Base-by-base conservation (phyloP, 176 grass and related monocot species). In the Cenchrus americanus region DNA sequence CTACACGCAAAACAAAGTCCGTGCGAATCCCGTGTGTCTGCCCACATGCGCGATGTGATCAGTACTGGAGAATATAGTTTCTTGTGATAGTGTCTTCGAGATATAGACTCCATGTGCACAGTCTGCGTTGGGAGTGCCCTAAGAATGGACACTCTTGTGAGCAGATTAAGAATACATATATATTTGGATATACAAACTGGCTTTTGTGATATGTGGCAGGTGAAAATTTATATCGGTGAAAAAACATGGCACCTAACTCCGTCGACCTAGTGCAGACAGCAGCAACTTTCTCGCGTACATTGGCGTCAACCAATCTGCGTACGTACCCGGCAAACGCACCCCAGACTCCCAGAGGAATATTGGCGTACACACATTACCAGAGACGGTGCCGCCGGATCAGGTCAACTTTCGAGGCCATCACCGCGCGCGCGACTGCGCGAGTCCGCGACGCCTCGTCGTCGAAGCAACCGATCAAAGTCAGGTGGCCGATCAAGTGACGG, bases 371-470 rank as follows among this genome's bases (percentile, higher is more conserved):
- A 40, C 71, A 10, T 11, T 15, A 71, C 30, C 70, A 49, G 44
- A 62, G 19, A 4, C 7, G 11, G 57, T 62, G 13, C 41, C 17
- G 42, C 52, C 14, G 53, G 18, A 37, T 66, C 74, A 72, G 47
- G 57, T 73, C 82, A 83, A 22, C 73, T 83, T 4, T 37, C 34
- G 34, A 37, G 34, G 34, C 32, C 65, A 51, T 32, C 27, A 34
- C 19, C 57, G 0, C 32, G 32, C 10, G 0, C 19, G 26, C 8
- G 22, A 22, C 53, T 34, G 6, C 53, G 17, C 44, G 44, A 49
- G 68, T 22, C 66, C 48, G 61, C 77, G 8, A 61, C 43, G 41
- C 40, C 61, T 26, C 69, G 1, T 49, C n/a, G 17, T 49, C 22
- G 5, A 73, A 83, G 81, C 74, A 49, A 37, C 83, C 59, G 41